Base-by-base conservation (phyloP, 768 basidiomycete species). In the Mycena vitilis region DNA sequence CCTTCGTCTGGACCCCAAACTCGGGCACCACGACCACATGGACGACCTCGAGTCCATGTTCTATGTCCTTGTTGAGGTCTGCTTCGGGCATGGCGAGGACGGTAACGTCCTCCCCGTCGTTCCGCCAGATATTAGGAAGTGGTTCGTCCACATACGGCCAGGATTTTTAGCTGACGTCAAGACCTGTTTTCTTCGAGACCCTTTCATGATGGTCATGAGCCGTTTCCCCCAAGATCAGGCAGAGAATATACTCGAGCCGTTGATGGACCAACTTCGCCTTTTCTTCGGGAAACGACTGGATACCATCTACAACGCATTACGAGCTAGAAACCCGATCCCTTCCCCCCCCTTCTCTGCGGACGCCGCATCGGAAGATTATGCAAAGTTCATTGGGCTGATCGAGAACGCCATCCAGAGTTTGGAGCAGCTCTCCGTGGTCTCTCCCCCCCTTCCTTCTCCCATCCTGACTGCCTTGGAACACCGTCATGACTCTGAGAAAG, bases 41-140 rank as follows among this genome's bases (percentile, higher is more conserved):
- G 64, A 65, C 38, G 64, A 65, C 36, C 55, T 65, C n/a, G 64
- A 65, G 42, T 57, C 56, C 38, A 52, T 65, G 4, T 58, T 44
- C n/a, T 65, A 58, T 34, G 64, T 65, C 11, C 48, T 65, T 11
- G 51, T 47, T 44, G 25, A 40, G 23, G 48, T 58, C 7, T 58
- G 56, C 48, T 65, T 51, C 15, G 48, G 56, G 15, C 30, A 58
- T 54, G 56, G 59, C 37, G 8, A 10, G 5, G n/a, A n/a, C 1
- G 54, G 63, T 18, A 18, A 18, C 15, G 7, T 47, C 36, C 53
- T 37, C 53, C 53, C 53, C 2, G 20, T 18, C 15, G 18, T 20
- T 16, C 18, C 13, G 18, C 1, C 11, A 15, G 6, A 45, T 45
- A 30, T 30, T 5, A 5, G 30, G 30, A 2, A 30, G 3, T 30